phyloP scores from a whole-genome alignment of 768 basidiomycete species.

The Guyanaporus albipodus region DNA sequence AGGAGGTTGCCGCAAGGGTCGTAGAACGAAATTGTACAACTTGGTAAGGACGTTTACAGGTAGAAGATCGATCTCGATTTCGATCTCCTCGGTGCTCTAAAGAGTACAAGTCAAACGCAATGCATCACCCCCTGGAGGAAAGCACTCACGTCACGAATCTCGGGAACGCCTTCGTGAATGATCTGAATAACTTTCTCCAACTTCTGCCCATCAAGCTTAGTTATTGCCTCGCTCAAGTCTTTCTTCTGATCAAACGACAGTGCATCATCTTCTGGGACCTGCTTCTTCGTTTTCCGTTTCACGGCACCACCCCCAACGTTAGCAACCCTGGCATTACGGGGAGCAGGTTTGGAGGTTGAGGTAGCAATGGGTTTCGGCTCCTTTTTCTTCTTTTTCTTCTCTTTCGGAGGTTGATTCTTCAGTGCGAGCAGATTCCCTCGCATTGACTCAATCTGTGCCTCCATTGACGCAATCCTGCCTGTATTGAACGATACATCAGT shows the following conservation, averaged over 20 bases:
- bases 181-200: conserved; percentile 91
- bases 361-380: conserved; percentile 53
- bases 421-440: conserved; percentile 62
- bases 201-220: conserved; percentile 74
- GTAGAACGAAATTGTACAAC: conserved; percentile 93
- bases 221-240: conserved; percentile 93
- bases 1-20: conserved; percentile 65
- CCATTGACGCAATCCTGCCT: conserved; percentile 76
- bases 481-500: conserved; percentile 17
- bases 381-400: conserved; percentile 73
- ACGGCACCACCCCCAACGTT: conserved; percentile 39
- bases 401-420: conserved; percentile 52
- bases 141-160: conserved; percentile 81
- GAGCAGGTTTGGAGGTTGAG: conserved; percentile 57
- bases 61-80: conserved; percentile 93
- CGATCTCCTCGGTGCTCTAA: conserved; percentile 96
- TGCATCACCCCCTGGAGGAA: conserved; percentile 8
- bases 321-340: conserved; percentile 45
- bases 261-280: conserved; percentile 70
- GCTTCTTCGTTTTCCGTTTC: conserved; percentile 64
- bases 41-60: conserved; percentile 85
- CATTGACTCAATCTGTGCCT: conserved; percentile 78
- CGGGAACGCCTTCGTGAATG: conserved; percentile 91
- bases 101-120: conserved; percentile 13
- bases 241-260: conserved; percentile 97